A percentile compares a stretch with the other conserved stretches of the same genome.
These are phyloP conservation scores for Ensete ventricosum DNA, from an alignment of 176 grass and related monocot genomes.

Conservation along the genomic window DNA sequence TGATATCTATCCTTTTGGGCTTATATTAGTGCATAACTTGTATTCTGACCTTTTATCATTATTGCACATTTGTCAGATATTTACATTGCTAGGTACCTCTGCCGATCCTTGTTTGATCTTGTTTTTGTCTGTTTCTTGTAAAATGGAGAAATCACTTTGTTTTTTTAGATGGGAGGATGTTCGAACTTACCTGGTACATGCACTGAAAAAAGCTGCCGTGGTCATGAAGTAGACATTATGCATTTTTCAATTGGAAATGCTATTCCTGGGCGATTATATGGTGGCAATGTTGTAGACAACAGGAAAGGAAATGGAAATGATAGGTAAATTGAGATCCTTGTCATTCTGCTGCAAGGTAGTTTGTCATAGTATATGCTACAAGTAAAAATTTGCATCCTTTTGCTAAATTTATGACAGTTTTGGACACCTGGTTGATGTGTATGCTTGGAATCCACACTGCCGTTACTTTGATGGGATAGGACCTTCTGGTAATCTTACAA, in stretches of 20 bases:
- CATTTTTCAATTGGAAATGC: constrained; percentile 91
- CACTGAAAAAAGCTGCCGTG: constrained; percentile 72
- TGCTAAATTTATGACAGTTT: constrained; percentile 21
- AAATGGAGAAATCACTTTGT: neutral
- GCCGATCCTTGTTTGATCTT: too few species aligned
- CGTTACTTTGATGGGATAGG: constrained; percentile 70
- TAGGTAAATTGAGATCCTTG: constrained; percentile 40
- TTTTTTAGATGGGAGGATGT: constrained; percentile 93
- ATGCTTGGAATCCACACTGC: constrained; percentile 96
- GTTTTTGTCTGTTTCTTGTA: neutral
- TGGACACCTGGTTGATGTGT: constrained; percentile 88
- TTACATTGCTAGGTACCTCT: neutral
- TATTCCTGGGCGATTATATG: constrained; percentile 92
- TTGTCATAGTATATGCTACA: neutral
- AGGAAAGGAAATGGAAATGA: constrained; percentile 71
- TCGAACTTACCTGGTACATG: constrained; percentile 47
- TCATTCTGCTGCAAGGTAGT: too few species aligned
- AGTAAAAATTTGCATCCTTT: neutral
- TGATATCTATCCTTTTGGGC: too few species aligned
- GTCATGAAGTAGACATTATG: constrained; percentile 93
- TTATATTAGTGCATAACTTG: too few species aligned
- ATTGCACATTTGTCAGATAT: too few species aligned
- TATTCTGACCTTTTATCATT: too few species aligned
- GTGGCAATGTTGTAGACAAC: constrained; percentile 84
- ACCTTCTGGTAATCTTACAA: constrained; percentile 50